Conservation (phyloP, 2,329 filamentous ascomycete species). For the Cercospora janseana region DNA sequence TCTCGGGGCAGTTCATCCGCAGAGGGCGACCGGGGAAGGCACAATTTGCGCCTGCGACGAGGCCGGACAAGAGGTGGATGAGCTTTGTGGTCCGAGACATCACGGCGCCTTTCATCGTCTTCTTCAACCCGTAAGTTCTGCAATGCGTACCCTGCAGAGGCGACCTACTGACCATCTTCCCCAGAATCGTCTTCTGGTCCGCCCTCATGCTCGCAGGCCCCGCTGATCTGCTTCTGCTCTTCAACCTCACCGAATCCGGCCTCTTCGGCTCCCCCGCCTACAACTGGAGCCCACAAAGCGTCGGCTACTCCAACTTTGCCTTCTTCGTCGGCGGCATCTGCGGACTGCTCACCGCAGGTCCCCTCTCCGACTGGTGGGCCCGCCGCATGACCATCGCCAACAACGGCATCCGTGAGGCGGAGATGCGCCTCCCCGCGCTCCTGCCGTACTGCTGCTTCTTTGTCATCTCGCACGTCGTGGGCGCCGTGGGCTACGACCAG, state of each 20-base stretch:
- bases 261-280: conserved; percentile 46
- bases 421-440: conserved; percentile 59
- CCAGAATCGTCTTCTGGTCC: conserved; percentile 42
- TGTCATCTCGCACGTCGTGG: conserved; percentile 49
- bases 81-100: conserved; percentile 43
- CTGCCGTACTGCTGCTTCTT: conserved; percentile 53
- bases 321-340: conserved; percentile 45
- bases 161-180: not conserved
- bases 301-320: conserved; percentile 53
- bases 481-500: conserved; percentile 50
- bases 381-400: conserved; percentile 54
- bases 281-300: conserved; percentile 43
- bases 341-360: conserved; percentile 51
- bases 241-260: conserved; percentile 53
- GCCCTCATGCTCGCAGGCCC: conserved; percentile 38
- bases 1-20: conserved; percentile 24
- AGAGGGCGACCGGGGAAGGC: conserved; percentile 41
- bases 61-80: conserved; percentile 42
- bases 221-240: conserved; percentile 47
- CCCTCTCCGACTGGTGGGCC: conserved; percentile 54
- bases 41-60: conserved; percentile 42
- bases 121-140: conserved; percentile 42
- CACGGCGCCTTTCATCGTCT: conserved; percentile 43
- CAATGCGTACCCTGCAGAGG: not conserved
- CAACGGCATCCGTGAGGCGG: conserved; percentile 56